Base-by-base conservation (phyloP, 169 alveolate species). In the Pseudocohnilembus persalinus region DNA sequence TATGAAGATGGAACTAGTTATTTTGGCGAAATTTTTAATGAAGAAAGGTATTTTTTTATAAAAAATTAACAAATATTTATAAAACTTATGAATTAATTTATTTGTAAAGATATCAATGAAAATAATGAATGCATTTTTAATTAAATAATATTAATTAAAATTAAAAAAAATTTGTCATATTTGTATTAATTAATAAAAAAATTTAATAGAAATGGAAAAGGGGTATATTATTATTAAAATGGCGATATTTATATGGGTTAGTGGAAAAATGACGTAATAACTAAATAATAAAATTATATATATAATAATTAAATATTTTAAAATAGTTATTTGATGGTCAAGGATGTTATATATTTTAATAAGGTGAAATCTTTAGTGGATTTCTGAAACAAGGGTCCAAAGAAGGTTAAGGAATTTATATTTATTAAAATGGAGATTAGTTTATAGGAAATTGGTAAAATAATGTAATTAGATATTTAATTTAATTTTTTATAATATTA, bases 181-280 rank as follows among this genome's bases (percentile, higher is more conserved):
- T n/a, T n/a, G n/a, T n/a, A n/a, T n/a, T n/a, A n/a, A n/a, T n/a
- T n/a, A n/a, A n/a, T n/a, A n/a, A n/a, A n/a, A n/a, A n/a, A n/a
- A n/a, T n/a, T n/a, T n/a, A n/a, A 11, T 49, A 49, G 68, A 73
- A 75, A 29, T 28, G 33, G 30, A 79, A 33, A 31, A 79, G 63
- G 84, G 30, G 30, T 79, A 49, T 63, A 79, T 79, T 79, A 35
- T 79, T 79, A 79, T 79, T 35, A 79, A 15, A 79, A 79, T 79
- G 84, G 84, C 27, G 84, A 79, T 79, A 79, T 79, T 29, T 79
- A 79, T 79, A 75, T 79, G 6, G 84, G 84, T 35, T 74, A 79
- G 31, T 79, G 84, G 84, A 63, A 63, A 63, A 30, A 30, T 28
- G 84, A 79, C 49, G 31, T 49, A 68, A 63, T 79, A 63, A 79